phyloP scores from a whole-genome alignment of 2,329 filamentous ascomycete genomes.

The Colletotrichum melonis region DNA sequence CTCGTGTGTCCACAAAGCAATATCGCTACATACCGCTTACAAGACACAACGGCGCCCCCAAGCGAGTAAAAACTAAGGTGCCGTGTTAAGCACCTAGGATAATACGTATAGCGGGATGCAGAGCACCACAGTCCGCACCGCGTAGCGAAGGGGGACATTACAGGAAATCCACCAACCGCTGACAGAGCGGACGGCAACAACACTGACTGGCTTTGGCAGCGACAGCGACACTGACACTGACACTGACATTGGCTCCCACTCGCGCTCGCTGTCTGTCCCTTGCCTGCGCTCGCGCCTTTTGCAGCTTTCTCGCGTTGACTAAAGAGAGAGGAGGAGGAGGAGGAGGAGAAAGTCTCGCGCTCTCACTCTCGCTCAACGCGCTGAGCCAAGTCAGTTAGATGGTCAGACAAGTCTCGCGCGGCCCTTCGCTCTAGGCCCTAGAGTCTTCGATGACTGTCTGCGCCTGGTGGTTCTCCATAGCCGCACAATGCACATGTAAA shows the following conservation, averaged over 20 bases:
- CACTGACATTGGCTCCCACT: constrained; percentile 32
- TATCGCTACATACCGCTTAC: background rate
- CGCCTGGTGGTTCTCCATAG: too few species aligned
- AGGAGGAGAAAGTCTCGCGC: background rate
- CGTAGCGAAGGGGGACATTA: background rate
- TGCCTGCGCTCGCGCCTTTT: constrained; percentile 16
- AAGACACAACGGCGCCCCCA: too few species aligned
- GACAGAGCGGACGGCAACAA: constrained; percentile 10
- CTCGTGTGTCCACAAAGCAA: constrained; percentile 3
- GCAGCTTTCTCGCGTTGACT: background rate
- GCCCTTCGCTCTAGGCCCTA: too few species aligned
- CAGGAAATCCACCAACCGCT: background rate
- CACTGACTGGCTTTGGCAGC: constrained; percentile 18
- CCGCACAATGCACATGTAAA: too few species aligned
- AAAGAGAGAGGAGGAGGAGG: background rate
- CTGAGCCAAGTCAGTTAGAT: constrained; percentile 10
- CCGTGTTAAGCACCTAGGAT: too few species aligned
- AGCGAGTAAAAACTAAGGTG: too few species aligned
- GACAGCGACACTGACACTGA: constrained; percentile 31
- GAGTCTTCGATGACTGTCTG: background rate
- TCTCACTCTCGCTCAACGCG: background rate
- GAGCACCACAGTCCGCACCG: background rate
- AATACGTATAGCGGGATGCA: background rate
- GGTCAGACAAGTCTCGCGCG: constrained; percentile 4
- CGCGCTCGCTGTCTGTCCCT: constrained; percentile 5